These are phyloP conservation scores for Halteria grandinella DNA, from an alignment of 73 alveolate species.

Conservation along the genomic window DNA sequence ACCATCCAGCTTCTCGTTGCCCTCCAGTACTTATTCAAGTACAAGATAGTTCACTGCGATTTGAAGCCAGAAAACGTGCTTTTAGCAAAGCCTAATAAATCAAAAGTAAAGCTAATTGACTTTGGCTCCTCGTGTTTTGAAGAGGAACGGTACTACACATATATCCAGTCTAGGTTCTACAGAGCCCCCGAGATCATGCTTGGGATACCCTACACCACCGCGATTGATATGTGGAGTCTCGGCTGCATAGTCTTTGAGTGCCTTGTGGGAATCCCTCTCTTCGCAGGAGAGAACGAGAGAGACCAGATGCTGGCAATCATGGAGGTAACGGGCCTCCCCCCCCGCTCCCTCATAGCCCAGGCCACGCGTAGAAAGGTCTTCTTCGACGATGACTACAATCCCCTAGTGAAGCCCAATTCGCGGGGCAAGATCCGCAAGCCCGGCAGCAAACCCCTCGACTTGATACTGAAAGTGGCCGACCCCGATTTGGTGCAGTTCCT, in stretches of 20 bases:
- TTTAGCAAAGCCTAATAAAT: constrained; percentile 64
- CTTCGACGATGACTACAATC: constrained; percentile 73
- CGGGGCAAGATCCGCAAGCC: constrained; percentile 72
- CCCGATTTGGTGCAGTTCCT: constrained; percentile 36
- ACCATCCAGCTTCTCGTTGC: constrained; percentile 79
- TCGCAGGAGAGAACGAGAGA: constrained; percentile 92
- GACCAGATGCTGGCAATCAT: constrained; percentile 82
- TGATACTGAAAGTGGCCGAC: constrained; percentile 28
- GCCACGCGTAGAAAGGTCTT: constrained; percentile 75
- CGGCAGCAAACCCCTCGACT: constrained; percentile 43
- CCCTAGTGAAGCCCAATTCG: constrained; percentile 69
- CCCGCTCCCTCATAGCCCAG: constrained; percentile 66
- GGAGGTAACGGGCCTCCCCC: constrained; percentile 87
- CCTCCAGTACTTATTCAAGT: constrained; percentile 58
- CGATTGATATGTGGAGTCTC: constrained; percentile 97
- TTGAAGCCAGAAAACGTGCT: constrained; percentile 88
- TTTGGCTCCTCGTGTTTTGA: constrained; percentile 88
- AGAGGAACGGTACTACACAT: constrained; percentile 78
- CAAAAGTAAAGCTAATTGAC: constrained; percentile 82
- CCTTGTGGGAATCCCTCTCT: constrained; percentile 84
- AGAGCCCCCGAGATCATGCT: constrained; percentile 97
- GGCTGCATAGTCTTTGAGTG: constrained; percentile 95
- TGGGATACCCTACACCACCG: constrained; percentile 91
- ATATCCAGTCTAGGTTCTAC: constrained; percentile 91
- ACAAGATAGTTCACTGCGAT: constrained; percentile 86